These are phyloP conservation scores for Mortierella hygrophila DNA, from an alignment of 192 early-diverging fungal genomes.

Conservation along the genomic window DNA sequence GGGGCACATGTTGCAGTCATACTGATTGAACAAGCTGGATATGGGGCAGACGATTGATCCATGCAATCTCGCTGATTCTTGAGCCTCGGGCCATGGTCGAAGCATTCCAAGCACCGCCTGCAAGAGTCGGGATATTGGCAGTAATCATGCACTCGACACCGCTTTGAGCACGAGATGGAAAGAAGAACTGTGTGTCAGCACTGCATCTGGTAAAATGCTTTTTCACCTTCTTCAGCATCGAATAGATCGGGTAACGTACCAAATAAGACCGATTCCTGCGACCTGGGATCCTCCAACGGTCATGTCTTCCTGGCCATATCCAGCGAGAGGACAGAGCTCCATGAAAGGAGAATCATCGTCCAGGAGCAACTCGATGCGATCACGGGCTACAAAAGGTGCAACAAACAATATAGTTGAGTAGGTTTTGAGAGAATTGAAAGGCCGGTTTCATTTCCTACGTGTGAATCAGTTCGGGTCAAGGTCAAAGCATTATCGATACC, in stretches of 20 bases:
- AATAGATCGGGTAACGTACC: conserved; percentile 47
- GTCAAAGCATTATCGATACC: conserved; percentile 36
- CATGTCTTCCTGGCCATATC: conserved; percentile 71
- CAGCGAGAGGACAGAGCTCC: conserved; percentile 71
- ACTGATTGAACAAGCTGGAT: conserved; percentile 72
- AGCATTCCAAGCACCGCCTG: conserved; percentile 74
- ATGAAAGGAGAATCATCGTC: conserved; percentile 76
- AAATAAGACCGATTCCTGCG: conserved; percentile 72
- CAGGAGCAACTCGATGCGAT: conserved; percentile 69
- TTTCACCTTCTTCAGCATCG: background rate
- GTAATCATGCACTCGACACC: conserved; percentile 69
- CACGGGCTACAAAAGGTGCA: conserved; percentile 55
- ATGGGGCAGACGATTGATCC: conserved; percentile 67
- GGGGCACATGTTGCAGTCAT: background rate
- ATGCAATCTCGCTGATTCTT: conserved; percentile 65
- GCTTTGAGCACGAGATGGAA: conserved; percentile 8
- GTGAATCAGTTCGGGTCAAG: background rate
- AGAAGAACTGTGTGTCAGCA: background rate
- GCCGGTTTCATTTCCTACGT: background rate
- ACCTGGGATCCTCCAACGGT: conserved; percentile 74
- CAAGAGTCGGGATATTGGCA: conserved; percentile 70
- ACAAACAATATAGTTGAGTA: background rate
- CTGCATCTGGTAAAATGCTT: background rate
- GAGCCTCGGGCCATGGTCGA: conserved; percentile 64
- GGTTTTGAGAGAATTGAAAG: background rate